A percentile compares a stretch with the other conserved stretches of the same genome.
These are phyloP conservation scores for Xylaria intraflava DNA, from an alignment of 495 filamentous ascomycete species.

Conservation along the genomic window DNA sequence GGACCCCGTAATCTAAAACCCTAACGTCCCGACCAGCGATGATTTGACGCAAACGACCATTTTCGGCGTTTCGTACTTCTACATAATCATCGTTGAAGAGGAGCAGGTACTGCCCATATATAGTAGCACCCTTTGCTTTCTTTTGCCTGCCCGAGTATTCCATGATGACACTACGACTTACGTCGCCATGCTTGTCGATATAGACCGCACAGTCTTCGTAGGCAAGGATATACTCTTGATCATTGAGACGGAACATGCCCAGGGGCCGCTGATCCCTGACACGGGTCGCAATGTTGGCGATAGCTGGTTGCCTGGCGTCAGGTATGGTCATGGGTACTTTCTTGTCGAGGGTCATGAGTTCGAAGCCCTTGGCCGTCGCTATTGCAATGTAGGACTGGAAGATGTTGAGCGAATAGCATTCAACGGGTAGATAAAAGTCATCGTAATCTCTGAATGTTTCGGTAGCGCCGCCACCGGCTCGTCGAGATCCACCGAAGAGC, in stretches of 20 bases:
- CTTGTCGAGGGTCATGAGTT: constrained; percentile 93
- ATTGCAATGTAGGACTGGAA: constrained; percentile 92
- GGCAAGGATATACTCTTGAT: constrained; percentile 85
- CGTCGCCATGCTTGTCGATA: constrained; percentile 95
- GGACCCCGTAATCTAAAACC: constrained; percentile 78
- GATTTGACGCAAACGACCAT: constrained; percentile 87
- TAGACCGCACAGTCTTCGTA: constrained; percentile 96
- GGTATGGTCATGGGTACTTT: constrained; percentile 89
- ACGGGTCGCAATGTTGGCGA: constrained; percentile 71
- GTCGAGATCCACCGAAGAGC: constrained; percentile 52
- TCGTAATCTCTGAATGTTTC: constrained; percentile 98
- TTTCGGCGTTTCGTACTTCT: constrained; percentile 94
- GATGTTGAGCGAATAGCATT: constrained; percentile 90
- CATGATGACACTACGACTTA: constrained; percentile 88
- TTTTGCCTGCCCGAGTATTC: constrained; percentile 90
- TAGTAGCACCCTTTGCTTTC: constrained; percentile 62
- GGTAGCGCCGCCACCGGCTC: constrained; percentile 57
- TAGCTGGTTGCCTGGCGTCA: constrained; percentile 67
- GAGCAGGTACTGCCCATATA: constrained; percentile 76
- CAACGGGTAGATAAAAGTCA: constrained; percentile 97
- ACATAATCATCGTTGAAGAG: constrained; percentile 87
- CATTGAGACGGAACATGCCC: constrained; percentile 93
- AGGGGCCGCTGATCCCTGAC: constrained; percentile 76
- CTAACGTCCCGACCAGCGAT: constrained; percentile 84
- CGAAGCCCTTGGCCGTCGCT: constrained; percentile 84